A percentile compares a stretch with the other conserved stretches of the same genome.
These are phyloP conservation scores for Gamsiella multidivaricata DNA, from an alignment of 192 early-diverging fungal species.

Conservation along the genomic window DNA sequence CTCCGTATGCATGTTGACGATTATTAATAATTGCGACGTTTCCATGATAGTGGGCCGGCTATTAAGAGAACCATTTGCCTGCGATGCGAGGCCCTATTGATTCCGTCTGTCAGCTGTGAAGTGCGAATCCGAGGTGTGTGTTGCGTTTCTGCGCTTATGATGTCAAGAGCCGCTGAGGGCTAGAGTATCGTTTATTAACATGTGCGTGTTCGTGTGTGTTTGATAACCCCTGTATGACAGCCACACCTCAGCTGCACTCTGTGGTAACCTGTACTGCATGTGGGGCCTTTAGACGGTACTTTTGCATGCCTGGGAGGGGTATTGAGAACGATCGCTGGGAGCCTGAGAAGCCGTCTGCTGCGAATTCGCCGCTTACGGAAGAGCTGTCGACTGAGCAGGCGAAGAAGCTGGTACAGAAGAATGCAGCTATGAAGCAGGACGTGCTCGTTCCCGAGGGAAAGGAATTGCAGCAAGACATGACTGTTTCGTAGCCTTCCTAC, in stretches of 20 bases:
- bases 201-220: too few relatives aligned
- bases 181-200: too few relatives aligned
- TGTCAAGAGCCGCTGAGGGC: background rate
- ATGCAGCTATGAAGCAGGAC: too few relatives aligned
- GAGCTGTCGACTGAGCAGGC: too few relatives aligned
- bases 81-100: constrained; percentile 62
- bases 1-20: too few relatives aligned
- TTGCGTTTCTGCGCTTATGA: background rate
- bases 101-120: constrained; percentile 62
- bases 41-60: constrained; percentile 58
- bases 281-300: constrained; percentile 50
- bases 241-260: constrained; percentile 45
- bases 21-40: background rate
- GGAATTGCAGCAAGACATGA: too few relatives aligned
- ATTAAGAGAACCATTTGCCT: constrained; percentile 68
- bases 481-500: too few relatives aligned
- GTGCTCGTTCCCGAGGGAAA: too few relatives aligned
- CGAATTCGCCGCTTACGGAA: too few relatives aligned
- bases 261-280: constrained; percentile 53
- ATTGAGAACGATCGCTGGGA: constrained; percentile 28
- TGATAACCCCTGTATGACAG: too few relatives aligned
- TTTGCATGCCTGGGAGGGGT: constrained; percentile 41
- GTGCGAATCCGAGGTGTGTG: constrained; percentile 56
- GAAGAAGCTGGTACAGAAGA: too few relatives aligned
- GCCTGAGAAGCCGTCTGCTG: background rate